These are phyloP conservation scores for Paracoccidioides brasiliensis DNA, from an alignment of 2,329 filamentous ascomycete species.

Conservation along the genomic window DNA sequence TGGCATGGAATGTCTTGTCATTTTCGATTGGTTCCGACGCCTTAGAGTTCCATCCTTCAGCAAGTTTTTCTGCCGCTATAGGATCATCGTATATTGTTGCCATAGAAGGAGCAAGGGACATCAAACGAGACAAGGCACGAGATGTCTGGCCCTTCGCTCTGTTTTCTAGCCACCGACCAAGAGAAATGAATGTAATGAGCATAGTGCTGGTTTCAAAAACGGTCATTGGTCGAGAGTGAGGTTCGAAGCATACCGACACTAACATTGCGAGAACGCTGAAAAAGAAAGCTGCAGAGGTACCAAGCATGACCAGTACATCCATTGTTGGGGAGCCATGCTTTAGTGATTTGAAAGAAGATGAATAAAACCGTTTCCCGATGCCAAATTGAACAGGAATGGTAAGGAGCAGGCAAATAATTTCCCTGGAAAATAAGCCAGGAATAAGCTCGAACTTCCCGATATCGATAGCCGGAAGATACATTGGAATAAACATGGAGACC, in stretches of 20 bases:
- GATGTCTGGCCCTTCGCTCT: slow-evolving; percentile 92
- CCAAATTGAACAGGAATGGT: slow-evolving; percentile 95
- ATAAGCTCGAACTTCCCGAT: slow-evolving; percentile 56
- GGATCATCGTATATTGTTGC: slow-evolving; percentile 92
- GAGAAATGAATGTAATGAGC: slow-evolving; percentile 88
- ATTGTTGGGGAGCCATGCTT: slow-evolving; percentile 88
- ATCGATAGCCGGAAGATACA: slow-evolving; percentile 63
- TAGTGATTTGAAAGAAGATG: slow-evolving; percentile 83
- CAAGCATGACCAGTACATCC: slow-evolving; percentile 90
- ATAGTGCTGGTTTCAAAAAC: slow-evolving; percentile 98
- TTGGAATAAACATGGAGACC: slow-evolving; percentile 87
- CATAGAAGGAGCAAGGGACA: slow-evolving; percentile 94
- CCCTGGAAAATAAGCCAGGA: slow-evolving; percentile 73
- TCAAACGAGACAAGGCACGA: slow-evolving; percentile 79
- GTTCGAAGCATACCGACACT: slow-evolving; percentile 60
- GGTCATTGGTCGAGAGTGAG: slow-evolving; percentile 69
- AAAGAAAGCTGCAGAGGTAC: slow-evolving; percentile 90
- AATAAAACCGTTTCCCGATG: slow-evolving; percentile 86
- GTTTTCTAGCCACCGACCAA: slow-evolving; percentile 88
- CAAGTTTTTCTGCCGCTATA: slow-evolving; percentile 81
- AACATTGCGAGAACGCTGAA: slow-evolving; percentile 83
- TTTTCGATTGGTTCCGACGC: slow-evolving; percentile 7
- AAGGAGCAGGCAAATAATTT: slow-evolving; percentile 67
- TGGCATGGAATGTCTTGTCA: slow-evolving; percentile 6
- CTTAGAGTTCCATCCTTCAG: slow-evolving; percentile 55